These are phyloP conservation scores for Moelleriella libera DNA, from an alignment of 2,329 filamentous ascomycete species.

Conservation along the genomic window DNA sequence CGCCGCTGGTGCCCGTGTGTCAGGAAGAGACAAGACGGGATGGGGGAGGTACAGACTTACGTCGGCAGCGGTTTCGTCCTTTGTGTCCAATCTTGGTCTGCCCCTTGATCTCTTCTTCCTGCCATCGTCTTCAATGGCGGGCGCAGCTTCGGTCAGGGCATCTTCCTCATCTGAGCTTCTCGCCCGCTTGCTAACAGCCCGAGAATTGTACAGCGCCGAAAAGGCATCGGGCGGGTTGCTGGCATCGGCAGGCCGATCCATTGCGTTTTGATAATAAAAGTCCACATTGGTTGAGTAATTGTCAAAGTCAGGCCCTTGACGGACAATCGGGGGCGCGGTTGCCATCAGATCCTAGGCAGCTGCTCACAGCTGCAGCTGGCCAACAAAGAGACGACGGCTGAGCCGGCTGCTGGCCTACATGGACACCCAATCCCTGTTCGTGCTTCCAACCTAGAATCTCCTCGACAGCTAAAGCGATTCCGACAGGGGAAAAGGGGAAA, in stretches of 20 bases:
- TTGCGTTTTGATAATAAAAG: not conserved
- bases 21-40: not conserved
- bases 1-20: conserved; percentile 41
- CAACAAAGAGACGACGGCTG: not conserved
- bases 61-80: conserved; percentile 64
- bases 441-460: too few relatives aligned
- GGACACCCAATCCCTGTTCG: not conserved
- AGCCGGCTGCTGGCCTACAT: not conserved
- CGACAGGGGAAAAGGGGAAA: too few relatives aligned
- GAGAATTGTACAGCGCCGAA: not conserved
- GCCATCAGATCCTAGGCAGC: not conserved
- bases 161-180: conserved; percentile 6
- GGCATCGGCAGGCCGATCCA: not conserved
- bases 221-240: not conserved
- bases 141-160: conserved; percentile 6
- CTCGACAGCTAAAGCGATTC: too few relatives aligned
- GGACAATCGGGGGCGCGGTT: not conserved
- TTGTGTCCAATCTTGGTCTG: conserved; percentile 60
- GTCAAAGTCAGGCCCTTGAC: not conserved
- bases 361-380: not conserved
- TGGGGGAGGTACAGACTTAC: conserved; percentile 30
- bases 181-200: conserved; percentile 4
- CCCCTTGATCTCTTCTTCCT: conserved; percentile 52
- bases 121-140: conserved; percentile 24
- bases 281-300: not conserved